Base-by-base conservation (phyloP, 805 yeast species). In the Hagleromyces aurorensis region DNA sequence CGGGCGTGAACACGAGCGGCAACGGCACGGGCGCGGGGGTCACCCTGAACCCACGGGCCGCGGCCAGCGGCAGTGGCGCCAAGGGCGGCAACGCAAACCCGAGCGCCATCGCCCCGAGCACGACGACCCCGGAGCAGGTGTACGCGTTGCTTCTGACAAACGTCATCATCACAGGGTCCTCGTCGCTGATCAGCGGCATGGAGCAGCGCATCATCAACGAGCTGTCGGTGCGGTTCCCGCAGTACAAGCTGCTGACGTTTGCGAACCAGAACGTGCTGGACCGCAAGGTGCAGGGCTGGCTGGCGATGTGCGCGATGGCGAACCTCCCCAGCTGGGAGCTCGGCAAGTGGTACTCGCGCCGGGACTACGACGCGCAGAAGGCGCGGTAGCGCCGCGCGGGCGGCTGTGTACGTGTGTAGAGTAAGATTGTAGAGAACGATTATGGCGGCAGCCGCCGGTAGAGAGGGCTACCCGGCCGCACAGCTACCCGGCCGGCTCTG, bases 161-260 rank as follows among this genome's bases (percentile, higher is more conserved):
- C 49, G 79, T 87, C 32, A 76, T 86, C 15, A 69, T 86, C 19
- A 82, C 89, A 0, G 96, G 96, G 8, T 75, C 87, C 3, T 67
- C 77, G 0, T 76, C 93, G 11, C 62, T 86, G 40, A 61, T 83
- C 7, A 83, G 85, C 12, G 93, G 91, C n/a, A 62, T 85, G 38
- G 81, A 79, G 16, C 89, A 82, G 47, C 64, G 94, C 40, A 59
- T 87, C 30, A 71, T 77, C 43, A 67, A 70, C 34, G 96, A 85
- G 46, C 60, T 86, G 33, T 66, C 77, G 10, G 61, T 65, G 25
- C 57, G 70, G 31, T 81, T 85, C 52, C 94, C 95, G 10, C 91
- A 91, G 30, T 67, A 85, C 48, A 87, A 86, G 53, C 70, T 86
- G 22, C 65, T 94, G 41, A 67, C 87, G n/a, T 87, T 82, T 50